Evolutionary conservation across 805 yeast species (phyloP), one percentile per base, ranked within the genome.

Genomic region (Wickerhamomyces bisporus): DNA sequence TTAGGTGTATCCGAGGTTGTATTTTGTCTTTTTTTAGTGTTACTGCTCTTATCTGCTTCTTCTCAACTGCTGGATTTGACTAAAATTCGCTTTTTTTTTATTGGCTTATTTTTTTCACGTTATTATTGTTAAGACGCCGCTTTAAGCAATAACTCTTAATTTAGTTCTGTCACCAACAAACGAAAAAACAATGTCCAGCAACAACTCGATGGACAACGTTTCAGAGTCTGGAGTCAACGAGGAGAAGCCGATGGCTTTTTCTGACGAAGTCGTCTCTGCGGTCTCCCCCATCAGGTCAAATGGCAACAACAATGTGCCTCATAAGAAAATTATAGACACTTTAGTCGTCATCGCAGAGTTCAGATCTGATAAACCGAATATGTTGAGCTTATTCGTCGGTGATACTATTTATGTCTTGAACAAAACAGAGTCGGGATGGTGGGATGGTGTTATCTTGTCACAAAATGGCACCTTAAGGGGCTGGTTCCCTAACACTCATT

Each of bases 401-500:
- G 94, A 84, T 45, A 69, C 82, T 3, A 63, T 87, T 1, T 74
- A 81, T 48, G 93, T 87, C 12, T 54, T 85, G n/a, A 56, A 70
- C 13, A 82, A 81, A 43, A 66, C 76, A 13, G 74, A 71, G 28
- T 57, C 77, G 3, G 85, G 87, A 3, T 87, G 95, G 96, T 86
- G 94, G 93, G 95, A 87, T 57, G 95, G 96, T 10, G 68, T 81
- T 14, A 47, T 65, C 26, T 35, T 50, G 41, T 39, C 50, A 41
- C 44, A 46, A 9, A 58, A 54, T 5, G 60, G 58, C 27, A 57
- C 62, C 6, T 51, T 55, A 28, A 69, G 94, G 53, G 96, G 96
- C 49, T 87, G 95, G 95, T 85, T 87, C 63, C 95, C 95, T 14
- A 73, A 73, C 34, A 74, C 72, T 41, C 80, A 72, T 58, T 77